Base-by-base conservation (phyloP, 2,329 filamentous ascomycete species). In the Phaeosphaeriaceae sp. region DNA sequence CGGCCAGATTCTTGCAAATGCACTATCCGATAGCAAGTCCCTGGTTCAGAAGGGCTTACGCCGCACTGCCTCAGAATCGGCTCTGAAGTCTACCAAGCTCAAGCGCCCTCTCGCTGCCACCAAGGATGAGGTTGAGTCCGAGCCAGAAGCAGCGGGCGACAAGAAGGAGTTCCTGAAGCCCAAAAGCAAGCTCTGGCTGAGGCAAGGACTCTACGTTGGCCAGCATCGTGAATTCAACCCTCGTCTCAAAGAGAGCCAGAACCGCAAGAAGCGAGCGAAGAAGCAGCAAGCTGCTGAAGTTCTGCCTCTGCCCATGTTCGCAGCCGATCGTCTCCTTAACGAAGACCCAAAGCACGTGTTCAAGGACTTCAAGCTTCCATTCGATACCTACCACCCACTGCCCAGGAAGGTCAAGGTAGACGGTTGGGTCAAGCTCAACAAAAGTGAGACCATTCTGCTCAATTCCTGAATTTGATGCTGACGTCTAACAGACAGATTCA, bases 371-470 rank as follows among this genome's bases (percentile, higher is more conserved):
- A 93, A 93, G 77, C 82, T 99, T 28, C 95, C 95, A 0, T 97
- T 88, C 72, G 91, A 97, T 74, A 84, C 97, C 49, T 98, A 94
- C 82, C 91, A 93, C 54, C 94, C 94, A 2, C 85, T 97, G 21
- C 91, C 92, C 3, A 88, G 89, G 1, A 93, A 97, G 74, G 92
- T 93, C 23, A 97, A 97, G 78, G 94, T 94, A 0, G 90, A 96
- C 66, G 93, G 97, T 70, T 99, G 94, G 91, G 89, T 89, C 67
- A 94, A 94, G 76, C 90, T 95, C 68, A 94, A 93, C 64, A 95
- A 91, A 79, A 98, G 92, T 96, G 83, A 82, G 90, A 54, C 43
- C 44, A 35, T 28, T 22, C 21, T 24, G 13, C 15, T 51, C 59
- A 11, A 4, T 19, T 26, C 44, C 50, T 58, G 30, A 2, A 46